Evolutionary conservation across 441 rosid species (phyloP), one percentile per base, ranked within the genome.

Genomic region (Omphalea diandra): DNA sequence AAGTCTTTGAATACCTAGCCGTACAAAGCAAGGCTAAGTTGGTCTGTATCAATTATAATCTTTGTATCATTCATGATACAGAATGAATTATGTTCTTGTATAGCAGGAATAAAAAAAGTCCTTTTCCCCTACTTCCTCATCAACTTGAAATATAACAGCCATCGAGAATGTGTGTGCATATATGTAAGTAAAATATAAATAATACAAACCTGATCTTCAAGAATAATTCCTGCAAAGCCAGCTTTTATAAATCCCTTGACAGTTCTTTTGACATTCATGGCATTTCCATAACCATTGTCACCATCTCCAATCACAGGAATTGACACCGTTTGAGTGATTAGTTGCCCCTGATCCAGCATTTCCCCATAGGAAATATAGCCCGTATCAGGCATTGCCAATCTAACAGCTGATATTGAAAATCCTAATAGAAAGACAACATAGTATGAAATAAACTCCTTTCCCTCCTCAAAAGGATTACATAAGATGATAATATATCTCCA

Each of bases 251-350:
- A 94, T 67, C 93, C 98, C 67, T 82, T 86, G 36, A 91, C 91
- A 22, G 98, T 90, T 83, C 97, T 91, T 79, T 94, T 88, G 74
- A 90, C 86, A 83, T 88, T 91, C 93, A 94, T 86, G 24, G 84
- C 93, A 78, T 90, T 88, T 50, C 97, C 98, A 50, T 79, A 94
- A 41, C 98, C 98, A 76, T 82, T 88, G 68, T 90, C 97, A 52
- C 90, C 91, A 65, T 94, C 98, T 47, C 97, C 98, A 53, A 91
- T 90, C 46, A 91, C 87, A 24, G 97, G 97, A 76, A 94, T 87
- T 0, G 94, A 78, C 38, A 87, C 90, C 55, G 97, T 88, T 47
- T 86, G 80, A 29, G 93, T 90, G 63, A 94, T 94, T 58, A 83
- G 92, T 67, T 71, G 85, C 68, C 97, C 95, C 73, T 90, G 97